Conservation (phyloP, 768 basidiomycete species). For the Boletus barrowsii region DNA sequence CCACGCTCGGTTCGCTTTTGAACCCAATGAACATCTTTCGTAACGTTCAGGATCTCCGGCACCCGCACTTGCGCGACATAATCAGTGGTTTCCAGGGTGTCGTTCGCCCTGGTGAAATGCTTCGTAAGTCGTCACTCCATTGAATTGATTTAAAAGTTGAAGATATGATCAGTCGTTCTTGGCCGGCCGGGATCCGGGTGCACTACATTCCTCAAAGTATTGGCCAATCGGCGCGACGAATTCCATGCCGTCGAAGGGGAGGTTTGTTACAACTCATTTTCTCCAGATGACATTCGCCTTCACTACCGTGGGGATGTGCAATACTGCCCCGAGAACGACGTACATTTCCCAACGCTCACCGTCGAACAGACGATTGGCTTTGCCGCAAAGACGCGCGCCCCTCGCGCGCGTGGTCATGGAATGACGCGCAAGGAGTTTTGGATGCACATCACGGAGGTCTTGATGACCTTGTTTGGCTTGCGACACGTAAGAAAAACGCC, state of each 20-base stretch:
- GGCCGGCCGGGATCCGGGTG: conserved; percentile 87
- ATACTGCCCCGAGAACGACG: conserved; percentile 82
- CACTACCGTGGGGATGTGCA: conserved; percentile 77
- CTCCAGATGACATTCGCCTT: conserved; percentile 57
- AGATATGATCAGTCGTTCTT: conserved; percentile 58
- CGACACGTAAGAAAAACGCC: conserved; percentile 68
- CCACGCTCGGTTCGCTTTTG: conserved; percentile 61
- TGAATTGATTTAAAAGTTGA: neutral
- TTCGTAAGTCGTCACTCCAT: conserved; percentile 44
- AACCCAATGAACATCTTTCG: conserved; percentile 48
- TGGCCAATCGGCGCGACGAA: conserved; percentile 72
- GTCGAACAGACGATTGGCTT: conserved; percentile 74
- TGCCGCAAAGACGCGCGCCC: conserved; percentile 65
- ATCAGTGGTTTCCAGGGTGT: conserved; percentile 53
- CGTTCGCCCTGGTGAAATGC: conserved; percentile 64
- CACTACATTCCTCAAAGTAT: conserved; percentile 75
- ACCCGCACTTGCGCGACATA: conserved; percentile 60
- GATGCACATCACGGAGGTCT: conserved; percentile 38
- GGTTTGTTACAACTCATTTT: conserved; percentile 73
- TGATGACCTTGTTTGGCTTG: conserved; percentile 74
- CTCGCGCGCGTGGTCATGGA: conserved; percentile 47
- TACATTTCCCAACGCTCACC: conserved; percentile 82
- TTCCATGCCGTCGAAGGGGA: conserved; percentile 68
- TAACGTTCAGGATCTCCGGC: conserved; percentile 44
- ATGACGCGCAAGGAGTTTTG: conserved; percentile 35